Percentiles rank a stretch among this genome's conserved stretches.
These are phyloP conservation scores for Paecilomyces variotii DNA, from an alignment of 2,329 filamentous ascomycete species.

Conservation along the genomic window DNA sequence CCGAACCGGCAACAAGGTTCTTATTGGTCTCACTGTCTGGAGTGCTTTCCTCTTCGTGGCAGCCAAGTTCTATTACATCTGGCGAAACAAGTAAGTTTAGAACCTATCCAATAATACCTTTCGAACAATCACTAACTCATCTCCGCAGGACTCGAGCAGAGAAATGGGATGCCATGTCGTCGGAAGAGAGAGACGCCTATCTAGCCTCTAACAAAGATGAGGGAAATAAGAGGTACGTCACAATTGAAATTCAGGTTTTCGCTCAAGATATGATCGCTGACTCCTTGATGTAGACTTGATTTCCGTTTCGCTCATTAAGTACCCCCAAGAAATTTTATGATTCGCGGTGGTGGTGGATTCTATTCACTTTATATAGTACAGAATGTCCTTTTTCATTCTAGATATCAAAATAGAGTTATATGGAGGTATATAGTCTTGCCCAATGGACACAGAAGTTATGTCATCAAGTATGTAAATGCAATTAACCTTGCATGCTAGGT, in stretches of 20 bases:
- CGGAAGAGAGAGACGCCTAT: constrained; percentile 30
- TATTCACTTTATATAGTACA: neutral
- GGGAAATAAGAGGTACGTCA: constrained; percentile 36
- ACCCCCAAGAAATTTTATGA: neutral
- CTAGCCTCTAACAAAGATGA: constrained; percentile 29
- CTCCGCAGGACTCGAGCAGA: constrained; percentile 21
- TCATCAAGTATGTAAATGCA: neutral
- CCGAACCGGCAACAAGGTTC: constrained; percentile 49
- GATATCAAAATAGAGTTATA: neutral
- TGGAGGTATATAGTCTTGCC: neutral
- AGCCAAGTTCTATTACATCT: constrained; percentile 32
- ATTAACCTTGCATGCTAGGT: too few relatives aligned
- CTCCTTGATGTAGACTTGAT: constrained; percentile 20
- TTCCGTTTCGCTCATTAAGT: constrained; percentile 29
- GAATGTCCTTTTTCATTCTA: neutral
- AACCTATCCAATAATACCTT: neutral
- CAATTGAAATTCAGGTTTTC: neutral
- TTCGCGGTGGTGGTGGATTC: neutral
- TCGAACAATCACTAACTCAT: constrained; percentile 2
- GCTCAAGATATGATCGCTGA: neutral
- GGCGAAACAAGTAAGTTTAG: constrained; percentile 30
- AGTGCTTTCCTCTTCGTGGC: constrained; percentile 44
- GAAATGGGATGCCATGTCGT: constrained; percentile 34
- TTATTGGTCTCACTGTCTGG: constrained; percentile 46
- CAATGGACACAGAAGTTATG: neutral